Evolutionary conservation across 805 yeast genomes (phyloP).

Genomic region (Kodamaea hsintzibuensis): DNA sequence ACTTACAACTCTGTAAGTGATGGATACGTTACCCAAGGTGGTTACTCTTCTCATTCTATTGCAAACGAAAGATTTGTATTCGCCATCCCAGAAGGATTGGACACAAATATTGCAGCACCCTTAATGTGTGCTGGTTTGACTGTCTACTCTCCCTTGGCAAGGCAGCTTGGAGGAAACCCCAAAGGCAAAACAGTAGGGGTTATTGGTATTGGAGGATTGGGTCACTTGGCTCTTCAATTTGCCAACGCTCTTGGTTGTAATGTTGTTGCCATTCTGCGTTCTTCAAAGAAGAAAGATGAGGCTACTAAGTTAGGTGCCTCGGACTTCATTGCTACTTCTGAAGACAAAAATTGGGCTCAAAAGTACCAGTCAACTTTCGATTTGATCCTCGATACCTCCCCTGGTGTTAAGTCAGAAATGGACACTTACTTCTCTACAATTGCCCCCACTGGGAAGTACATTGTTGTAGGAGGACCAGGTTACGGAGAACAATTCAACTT

Average conservation of each 20-base stretch:
- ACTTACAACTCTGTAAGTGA: slow-evolving; percentile 28
- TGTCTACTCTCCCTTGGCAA: slow-evolving; percentile 63
- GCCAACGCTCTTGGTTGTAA: slow-evolving; percentile 63
- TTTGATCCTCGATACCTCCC: slow-evolving; percentile 53
- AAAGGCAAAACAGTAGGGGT: slow-evolving; percentile 53
- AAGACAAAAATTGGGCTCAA: slow-evolving; percentile 43
- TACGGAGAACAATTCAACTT: slow-evolving; percentile 41
- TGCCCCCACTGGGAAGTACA: slow-evolving; percentile 57
- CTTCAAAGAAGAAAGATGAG: slow-evolving; percentile 47
- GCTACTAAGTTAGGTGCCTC: slow-evolving; percentile 54
- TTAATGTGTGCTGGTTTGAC: slow-evolving; percentile 79
- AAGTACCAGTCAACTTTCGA: slow-evolving; percentile 42
- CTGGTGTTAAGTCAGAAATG: slow-evolving; percentile 51
- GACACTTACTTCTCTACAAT: slow-evolving; percentile 48
- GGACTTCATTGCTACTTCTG: slow-evolving; percentile 54
- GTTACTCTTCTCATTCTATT: slow-evolving; percentile 64
- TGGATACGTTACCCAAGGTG: slow-evolving; percentile 64
- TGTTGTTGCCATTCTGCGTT: slow-evolving; percentile 57
- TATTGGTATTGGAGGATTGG: slow-evolving; percentile 58
- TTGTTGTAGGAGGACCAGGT: slow-evolving; percentile 68
- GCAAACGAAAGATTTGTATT: slow-evolving; percentile 63
- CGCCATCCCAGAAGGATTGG: slow-evolving; percentile 53
- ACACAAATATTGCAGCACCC: slow-evolving; percentile 63
- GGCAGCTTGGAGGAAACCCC: slow-evolving; percentile 37
- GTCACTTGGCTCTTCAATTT: slow-evolving; percentile 55